These are phyloP conservation scores for Waitea zeae DNA, from an alignment of 1,284 basidiomycete genomes.

Conservation along the genomic window DNA sequence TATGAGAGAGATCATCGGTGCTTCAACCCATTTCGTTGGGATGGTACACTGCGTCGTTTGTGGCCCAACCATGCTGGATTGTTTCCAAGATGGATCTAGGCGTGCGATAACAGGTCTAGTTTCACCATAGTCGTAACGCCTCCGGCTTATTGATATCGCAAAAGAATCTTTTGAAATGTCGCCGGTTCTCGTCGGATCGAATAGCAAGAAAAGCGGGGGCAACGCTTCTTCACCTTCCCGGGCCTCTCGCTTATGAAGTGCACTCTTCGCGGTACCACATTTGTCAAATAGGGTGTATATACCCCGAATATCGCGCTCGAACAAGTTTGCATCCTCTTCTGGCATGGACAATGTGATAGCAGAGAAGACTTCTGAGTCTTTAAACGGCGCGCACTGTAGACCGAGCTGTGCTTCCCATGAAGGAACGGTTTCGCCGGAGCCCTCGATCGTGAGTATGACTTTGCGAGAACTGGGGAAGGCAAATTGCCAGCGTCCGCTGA, in stretches of 20 bases:
- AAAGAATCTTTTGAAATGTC: slow-evolving; percentile 58
- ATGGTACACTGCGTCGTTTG: slow-evolving; percentile 38
- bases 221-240: slow-evolving; percentile 20
- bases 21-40: slow-evolving; percentile 45
- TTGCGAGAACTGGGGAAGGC: slow-evolving; percentile 50
- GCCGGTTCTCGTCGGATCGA: slow-evolving; percentile 73
- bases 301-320: slow-evolving; percentile 76
- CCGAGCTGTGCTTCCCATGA: slow-evolving; percentile 80
- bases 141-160: slow-evolving; percentile 66
- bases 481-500: slow-evolving; percentile 70
- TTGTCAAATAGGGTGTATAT: slow-evolving; percentile 65
- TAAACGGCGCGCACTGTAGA: slow-evolving; percentile 47
- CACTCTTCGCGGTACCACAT: slow-evolving; percentile 80
- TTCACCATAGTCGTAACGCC: slow-evolving; percentile 69
- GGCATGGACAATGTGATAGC: slow-evolving; percentile 46
- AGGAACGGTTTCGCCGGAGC: slow-evolving; percentile 55
- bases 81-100: slow-evolving; percentile 62
- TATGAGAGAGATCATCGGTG: slow-evolving; percentile 26
- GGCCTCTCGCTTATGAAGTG: slow-evolving; percentile 56
- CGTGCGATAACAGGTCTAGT: slow-evolving; percentile 59
- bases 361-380: slow-evolving; percentile 52
- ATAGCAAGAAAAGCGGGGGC: slow-evolving; percentile 64
- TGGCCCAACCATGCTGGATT: slow-evolving; percentile 28
- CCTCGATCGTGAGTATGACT: slow-evolving; percentile 45
- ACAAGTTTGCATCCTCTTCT: slow-evolving; percentile 23